Evolutionary conservation across 1,284 basidiomycete species (phyloP).

Genomic region (Macrocybe sp.): DNA sequence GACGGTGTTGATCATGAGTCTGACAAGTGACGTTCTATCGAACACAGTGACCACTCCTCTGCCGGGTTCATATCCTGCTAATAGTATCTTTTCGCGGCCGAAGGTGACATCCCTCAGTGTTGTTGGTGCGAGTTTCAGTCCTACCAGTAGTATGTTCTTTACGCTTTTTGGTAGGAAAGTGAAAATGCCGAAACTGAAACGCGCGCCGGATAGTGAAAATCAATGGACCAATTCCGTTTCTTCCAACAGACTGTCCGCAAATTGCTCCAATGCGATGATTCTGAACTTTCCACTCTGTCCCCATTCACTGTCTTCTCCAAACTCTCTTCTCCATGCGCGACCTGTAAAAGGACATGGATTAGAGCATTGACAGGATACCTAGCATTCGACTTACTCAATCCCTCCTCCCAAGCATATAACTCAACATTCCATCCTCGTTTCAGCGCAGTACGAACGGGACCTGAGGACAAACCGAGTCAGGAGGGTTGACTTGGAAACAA

Average conservation of each 20-base stretch:
- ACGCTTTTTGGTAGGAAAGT: too few species aligned
- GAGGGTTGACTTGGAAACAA: slow-evolving; percentile 1
- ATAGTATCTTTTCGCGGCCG: too few species aligned
- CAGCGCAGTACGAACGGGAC: slow-evolving; percentile 76
- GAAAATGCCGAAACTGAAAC: too few species aligned
- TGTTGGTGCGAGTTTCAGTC: too few species aligned
- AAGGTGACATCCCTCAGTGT: too few species aligned
- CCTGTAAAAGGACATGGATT: slow-evolving; percentile 17
- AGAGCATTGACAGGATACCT: slow-evolving; percentile 1
- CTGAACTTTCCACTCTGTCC: slow-evolving; percentile 38
- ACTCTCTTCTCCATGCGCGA: slow-evolving; percentile 64
- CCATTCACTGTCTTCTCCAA: slow-evolving; percentile 46
- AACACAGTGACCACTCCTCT: too few species aligned
- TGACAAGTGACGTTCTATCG: too few species aligned
- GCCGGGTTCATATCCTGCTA: too few species aligned
- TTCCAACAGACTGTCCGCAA: slow-evolving; percentile 50
- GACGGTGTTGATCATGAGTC: too few species aligned
- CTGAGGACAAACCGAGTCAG: slow-evolving; percentile 9
- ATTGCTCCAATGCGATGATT: slow-evolving; percentile 58
- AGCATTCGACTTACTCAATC: slow-evolving; percentile 45
- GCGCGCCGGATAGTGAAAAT: too few species aligned
- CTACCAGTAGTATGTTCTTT: too few species aligned
- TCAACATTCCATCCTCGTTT: slow-evolving; percentile 86
- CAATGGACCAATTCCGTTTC: background rate
- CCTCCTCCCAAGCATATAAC: slow-evolving; percentile 80